Conservation (phyloP, 2,329 filamentous ascomycete genomes). For the Neofusicoccum sp. region DNA sequence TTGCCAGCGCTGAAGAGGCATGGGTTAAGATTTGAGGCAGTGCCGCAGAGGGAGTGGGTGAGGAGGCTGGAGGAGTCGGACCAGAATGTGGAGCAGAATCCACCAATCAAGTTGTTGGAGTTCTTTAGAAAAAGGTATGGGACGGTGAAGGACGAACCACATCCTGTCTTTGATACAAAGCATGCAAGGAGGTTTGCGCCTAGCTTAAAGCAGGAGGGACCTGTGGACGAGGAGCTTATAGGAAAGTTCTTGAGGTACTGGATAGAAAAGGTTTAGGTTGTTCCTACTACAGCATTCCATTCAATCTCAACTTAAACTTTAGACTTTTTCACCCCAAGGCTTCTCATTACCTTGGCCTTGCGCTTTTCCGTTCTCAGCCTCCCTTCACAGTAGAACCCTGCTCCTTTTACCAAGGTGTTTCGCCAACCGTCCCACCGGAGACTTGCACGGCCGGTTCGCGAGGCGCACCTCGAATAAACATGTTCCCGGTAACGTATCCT, state of each 20-base stretch:
- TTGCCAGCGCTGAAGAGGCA: constrained; percentile 53
- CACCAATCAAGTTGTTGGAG: constrained; percentile 56
- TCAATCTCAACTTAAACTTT: background rate
- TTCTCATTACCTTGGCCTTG: too few species aligned
- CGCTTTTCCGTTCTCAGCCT: too few species aligned
- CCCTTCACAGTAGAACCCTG: too few species aligned
- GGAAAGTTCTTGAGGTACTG: constrained; percentile 16
- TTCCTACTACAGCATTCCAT: background rate
- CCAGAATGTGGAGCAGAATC: constrained; percentile 46
- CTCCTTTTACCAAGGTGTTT: background rate
- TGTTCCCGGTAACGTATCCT: too few species aligned
- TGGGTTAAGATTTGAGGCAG: constrained; percentile 31
- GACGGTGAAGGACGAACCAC: background rate
- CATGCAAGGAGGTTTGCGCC: background rate
- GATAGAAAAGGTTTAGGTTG: background rate
- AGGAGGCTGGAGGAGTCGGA: constrained; percentile 45
- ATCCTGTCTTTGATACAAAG: constrained; percentile 12
- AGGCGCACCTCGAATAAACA: too few species aligned
- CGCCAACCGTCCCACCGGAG: background rate
- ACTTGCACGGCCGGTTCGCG: too few species aligned
- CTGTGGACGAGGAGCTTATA: background rate
- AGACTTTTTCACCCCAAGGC: too few species aligned
- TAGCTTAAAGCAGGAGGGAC: background rate
- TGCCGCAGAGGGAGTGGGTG: constrained; percentile 17
- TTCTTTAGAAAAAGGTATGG: constrained; percentile 59